Percentiles rank a stretch among this genome's conserved stretches.
phyloP scores from a whole-genome alignment of 2,329 filamentous ascomycete species.

The Phoma sp. region DNA sequence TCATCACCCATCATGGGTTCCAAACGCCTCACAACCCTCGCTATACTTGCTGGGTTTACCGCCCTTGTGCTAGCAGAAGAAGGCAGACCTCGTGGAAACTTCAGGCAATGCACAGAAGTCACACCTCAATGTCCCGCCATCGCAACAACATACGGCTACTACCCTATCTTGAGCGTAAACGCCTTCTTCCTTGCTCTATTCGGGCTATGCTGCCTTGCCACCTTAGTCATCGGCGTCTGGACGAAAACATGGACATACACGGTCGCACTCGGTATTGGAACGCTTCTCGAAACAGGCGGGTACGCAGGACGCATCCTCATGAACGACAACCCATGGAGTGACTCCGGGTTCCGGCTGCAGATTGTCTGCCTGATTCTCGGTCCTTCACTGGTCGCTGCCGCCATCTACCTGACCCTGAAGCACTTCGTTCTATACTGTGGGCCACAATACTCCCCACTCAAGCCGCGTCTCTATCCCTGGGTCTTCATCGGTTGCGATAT shows the following conservation, averaged over 20 bases:
- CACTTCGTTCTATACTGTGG: slow-evolving; percentile 56
- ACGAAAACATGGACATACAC: slow-evolving; percentile 53
- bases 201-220: slow-evolving; percentile 26
- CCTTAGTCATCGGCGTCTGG: slow-evolving; percentile 34
- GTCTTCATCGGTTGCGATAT: slow-evolving; percentile 66
- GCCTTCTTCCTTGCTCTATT: slow-evolving; percentile 46
- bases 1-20: slow-evolving; percentile 1
- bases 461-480: slow-evolving; percentile 58
- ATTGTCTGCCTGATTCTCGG: slow-evolving; percentile 54
- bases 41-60: slow-evolving; percentile 2
- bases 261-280: slow-evolving; percentile 50
- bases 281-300: slow-evolving; percentile 52
- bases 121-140: slow-evolving; percentile 40
- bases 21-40: slow-evolving; percentile 5
- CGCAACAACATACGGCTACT: slow-evolving; percentile 52
- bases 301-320: slow-evolving; percentile 54
- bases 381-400: slow-evolving; percentile 56
- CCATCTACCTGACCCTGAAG: slow-evolving; percentile 58
- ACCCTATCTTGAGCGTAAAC: slow-evolving; percentile 49
- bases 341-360: slow-evolving; percentile 53
- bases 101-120: slow-evolving; percentile 33
- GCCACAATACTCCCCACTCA: slow-evolving; percentile 50
- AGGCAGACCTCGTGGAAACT: slow-evolving; percentile 31
- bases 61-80: slow-evolving; percentile 18
- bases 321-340: slow-evolving; percentile 52